Conservation (phyloP, 2,329 filamentous ascomycete species). For the Zymoseptoria ardabiliae region DNA sequence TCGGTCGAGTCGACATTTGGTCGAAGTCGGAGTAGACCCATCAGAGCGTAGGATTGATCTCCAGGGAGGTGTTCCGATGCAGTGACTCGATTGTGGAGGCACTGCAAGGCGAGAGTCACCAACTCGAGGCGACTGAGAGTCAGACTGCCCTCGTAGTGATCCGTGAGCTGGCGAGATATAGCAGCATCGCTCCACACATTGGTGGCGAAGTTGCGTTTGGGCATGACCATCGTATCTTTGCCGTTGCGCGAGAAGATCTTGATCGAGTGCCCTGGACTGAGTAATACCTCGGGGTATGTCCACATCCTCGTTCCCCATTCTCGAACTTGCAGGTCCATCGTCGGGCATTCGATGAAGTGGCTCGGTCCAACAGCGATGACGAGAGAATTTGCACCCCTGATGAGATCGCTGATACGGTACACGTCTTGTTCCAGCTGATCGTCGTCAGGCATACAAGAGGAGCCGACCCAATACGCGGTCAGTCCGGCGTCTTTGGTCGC, state of each 20-base stretch:
- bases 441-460: constrained; percentile 31
- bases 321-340: constrained; percentile 28
- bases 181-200: constrained; percentile 36
- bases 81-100: constrained; percentile 34
- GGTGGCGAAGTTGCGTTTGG: constrained; percentile 37
- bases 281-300: constrained; percentile 41
- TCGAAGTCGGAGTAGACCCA: constrained; percentile 39
- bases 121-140: constrained; percentile 38
- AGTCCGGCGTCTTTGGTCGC: constrained; percentile 20
- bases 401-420: constrained; percentile 41
- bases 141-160: constrained; percentile 40
- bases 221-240: constrained; percentile 20
- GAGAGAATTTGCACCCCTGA: constrained; percentile 37
- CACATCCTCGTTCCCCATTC: constrained; percentile 42
- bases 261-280: constrained; percentile 29
- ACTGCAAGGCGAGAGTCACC: constrained; percentile 35
- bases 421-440: constrained; percentile 23
- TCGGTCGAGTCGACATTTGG: constrained; percentile 35
- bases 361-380: constrained; percentile 36
- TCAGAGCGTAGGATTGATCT: constrained; percentile 41
- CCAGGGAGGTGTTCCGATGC: constrained; percentile 30
- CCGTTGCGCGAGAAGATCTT: constrained; percentile 29
- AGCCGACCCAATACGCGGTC: constrained; percentile 8
- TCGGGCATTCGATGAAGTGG: constrained; percentile 10
- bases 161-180: constrained; percentile 36